A percentile compares a stretch with the other conserved stretches of the same genome.
Conservation (phyloP, 2,329 filamentous ascomycete species). For the Venturia asperata region DNA sequence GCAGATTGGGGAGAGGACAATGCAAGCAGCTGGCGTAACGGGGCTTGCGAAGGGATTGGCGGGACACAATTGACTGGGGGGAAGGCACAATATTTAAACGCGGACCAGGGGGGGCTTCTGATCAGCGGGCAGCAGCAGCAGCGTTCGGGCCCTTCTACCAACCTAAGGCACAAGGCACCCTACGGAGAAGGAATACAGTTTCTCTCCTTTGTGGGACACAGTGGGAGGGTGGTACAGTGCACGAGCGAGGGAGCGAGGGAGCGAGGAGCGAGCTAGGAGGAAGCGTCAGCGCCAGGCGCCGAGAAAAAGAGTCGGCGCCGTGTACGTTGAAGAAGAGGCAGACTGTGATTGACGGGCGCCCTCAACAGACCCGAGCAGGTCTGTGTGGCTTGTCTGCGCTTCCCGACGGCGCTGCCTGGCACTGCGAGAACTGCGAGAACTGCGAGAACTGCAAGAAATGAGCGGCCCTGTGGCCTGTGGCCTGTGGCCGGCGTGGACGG, state of each 20-base stretch:
- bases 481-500: too few species aligned
- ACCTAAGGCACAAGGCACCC: background rate
- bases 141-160: background rate
- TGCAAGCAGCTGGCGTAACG: constrained; percentile 13
- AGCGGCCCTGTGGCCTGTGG: too few species aligned
- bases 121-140: background rate
- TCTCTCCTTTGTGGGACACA: too few species aligned
- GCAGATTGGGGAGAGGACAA: constrained; percentile 8
- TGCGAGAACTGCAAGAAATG: too few species aligned
- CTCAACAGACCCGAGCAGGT: constrained; percentile 5
- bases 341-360: constrained; percentile 5
- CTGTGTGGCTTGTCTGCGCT: background rate
- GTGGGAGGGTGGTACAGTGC: constrained; percentile 15
- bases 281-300: constrained; percentile 16
- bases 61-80: constrained; percentile 5
- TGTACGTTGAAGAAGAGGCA: background rate
- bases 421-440: background rate
- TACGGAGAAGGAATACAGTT: constrained; percentile 13
- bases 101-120: background rate
- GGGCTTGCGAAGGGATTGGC: constrained; percentile 13
- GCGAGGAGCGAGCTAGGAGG: background rate
- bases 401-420: constrained; percentile 8
- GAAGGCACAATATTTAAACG: constrained; percentile 10
- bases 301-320: constrained; percentile 12
- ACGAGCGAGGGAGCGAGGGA: constrained; percentile 14